These are phyloP conservation scores for Cercospora berteroae DNA, from an alignment of 2,329 filamentous ascomycete species.

Conservation along the genomic window DNA sequence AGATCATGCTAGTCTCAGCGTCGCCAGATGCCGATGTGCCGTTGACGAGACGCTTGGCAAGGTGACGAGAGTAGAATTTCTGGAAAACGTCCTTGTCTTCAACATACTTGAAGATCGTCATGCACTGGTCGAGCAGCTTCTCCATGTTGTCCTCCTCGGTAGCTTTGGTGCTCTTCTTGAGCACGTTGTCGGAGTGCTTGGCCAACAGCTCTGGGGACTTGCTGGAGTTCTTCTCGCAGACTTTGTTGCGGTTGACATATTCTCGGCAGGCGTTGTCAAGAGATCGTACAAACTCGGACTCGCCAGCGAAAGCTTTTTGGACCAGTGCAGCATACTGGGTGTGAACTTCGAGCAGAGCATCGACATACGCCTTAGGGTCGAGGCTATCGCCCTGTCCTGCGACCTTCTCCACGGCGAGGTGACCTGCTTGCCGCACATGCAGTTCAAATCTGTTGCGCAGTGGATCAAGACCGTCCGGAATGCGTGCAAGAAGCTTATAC, in stretches of 20 bases:
- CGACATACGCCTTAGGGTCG: slow-evolving; percentile 95
- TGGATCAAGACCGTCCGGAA: slow-evolving; percentile 87
- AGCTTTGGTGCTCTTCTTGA: slow-evolving; percentile 90
- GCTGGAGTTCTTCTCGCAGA: slow-evolving; percentile 89
- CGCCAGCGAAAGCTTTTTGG: slow-evolving; percentile 87
- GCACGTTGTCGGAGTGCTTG: slow-evolving; percentile 88
- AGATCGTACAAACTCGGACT: slow-evolving; percentile 94
- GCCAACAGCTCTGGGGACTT: slow-evolving; percentile 92
- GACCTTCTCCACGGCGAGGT: slow-evolving; percentile 86
- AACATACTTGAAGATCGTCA: slow-evolving; percentile 99
- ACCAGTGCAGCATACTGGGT: slow-evolving; percentile 89
- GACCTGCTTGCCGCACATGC: slow-evolving; percentile 85
- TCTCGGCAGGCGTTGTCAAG: slow-evolving; percentile 96
- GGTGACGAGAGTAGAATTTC: slow-evolving; percentile 97
- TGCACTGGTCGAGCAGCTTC: slow-evolving; percentile 82
- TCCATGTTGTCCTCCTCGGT: slow-evolving; percentile 94
- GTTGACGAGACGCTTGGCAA: slow-evolving; percentile 91
- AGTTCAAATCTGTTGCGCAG: slow-evolving; percentile 83
- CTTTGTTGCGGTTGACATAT: slow-evolving; percentile 95
- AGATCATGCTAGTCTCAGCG: slow-evolving; percentile 98
- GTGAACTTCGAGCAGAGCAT: slow-evolving; percentile 90
- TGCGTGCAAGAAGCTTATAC: slow-evolving; percentile 87
- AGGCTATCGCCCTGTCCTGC: slow-evolving; percentile 82
- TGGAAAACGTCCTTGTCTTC: slow-evolving; percentile 99
- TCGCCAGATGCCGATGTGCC: slow-evolving; percentile 95